Evolutionary conservation across 2,329 filamentous ascomycete genomes (phyloP).

Genomic region (Knoxdaviesia capensis): DNA sequence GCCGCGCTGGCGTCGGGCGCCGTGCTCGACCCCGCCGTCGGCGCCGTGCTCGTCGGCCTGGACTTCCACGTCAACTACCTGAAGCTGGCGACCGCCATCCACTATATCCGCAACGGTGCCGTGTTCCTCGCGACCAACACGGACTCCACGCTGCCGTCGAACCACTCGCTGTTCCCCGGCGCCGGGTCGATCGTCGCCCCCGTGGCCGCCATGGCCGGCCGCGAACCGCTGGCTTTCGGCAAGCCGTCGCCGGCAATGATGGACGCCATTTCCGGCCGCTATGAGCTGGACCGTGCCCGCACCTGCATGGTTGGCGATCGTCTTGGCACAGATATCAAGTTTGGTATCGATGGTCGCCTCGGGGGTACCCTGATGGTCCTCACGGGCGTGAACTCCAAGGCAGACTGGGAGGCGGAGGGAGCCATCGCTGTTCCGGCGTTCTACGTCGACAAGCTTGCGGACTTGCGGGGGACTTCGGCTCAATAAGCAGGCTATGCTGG

Average conservation of each 20-base stretch:
- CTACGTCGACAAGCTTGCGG: conserved; percentile 70
- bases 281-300: conserved; percentile 61
- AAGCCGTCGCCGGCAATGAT: conserved; percentile 99
- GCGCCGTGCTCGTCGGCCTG: conserved; percentile 70
- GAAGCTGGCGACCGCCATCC: conserved; percentile 67
- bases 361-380: conserved; percentile 82
- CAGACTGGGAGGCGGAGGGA: conserved; percentile 54
- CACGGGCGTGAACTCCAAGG: conserved; percentile 74
- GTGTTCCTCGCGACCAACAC: conserved; percentile 84
- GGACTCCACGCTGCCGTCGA: conserved; percentile 73
- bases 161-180: conserved; percentile 71
- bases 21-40: conserved; percentile 69
- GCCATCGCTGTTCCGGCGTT: conserved; percentile 54
- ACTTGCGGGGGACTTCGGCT: conserved; percentile 28
- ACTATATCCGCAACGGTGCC: conserved; percentile 69
- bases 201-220: conserved; percentile 48
- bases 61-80: conserved; percentile 95
- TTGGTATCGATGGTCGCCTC: conserved; percentile 75
- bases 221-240: conserved; percentile 59
- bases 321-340: conserved; percentile 87
- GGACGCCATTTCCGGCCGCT: conserved; percentile 95
- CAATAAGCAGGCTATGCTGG: too few relatives aligned
- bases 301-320: conserved; percentile 95
- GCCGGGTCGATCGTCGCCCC: conserved; percentile 69
- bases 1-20: conserved; percentile 54